Evolutionary conservation across 31 red algal species (phyloP).

Genomic region (Odonthalia washingtoniensis): DNA sequence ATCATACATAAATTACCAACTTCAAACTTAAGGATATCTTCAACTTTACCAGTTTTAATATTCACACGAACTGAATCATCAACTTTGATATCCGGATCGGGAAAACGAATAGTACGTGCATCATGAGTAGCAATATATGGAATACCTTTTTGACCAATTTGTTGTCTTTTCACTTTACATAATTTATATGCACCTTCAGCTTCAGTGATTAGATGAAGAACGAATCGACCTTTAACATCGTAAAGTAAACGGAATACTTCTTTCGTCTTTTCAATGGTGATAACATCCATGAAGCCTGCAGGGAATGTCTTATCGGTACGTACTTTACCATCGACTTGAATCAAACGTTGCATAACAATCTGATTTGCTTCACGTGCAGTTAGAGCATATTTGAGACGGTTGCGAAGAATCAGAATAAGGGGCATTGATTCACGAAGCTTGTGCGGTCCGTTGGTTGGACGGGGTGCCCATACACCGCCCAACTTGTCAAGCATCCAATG

Average conservation of each 20-base stretch:
- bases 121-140: slow-evolving; percentile 97
- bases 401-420: slow-evolving; percentile 92
- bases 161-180: slow-evolving; percentile 91
- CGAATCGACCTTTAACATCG: slow-evolving; percentile 94
- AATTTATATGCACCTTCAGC: slow-evolving; percentile 97
- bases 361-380: slow-evolving; percentile 85
- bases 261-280: slow-evolving; percentile 90
- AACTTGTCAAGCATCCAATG: slow-evolving; percentile 98
- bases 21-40: slow-evolving; percentile 93
- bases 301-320: slow-evolving; percentile 96
- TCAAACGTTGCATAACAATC: slow-evolving; percentile 97
- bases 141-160: slow-evolving; percentile 81
- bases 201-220: slow-evolving; percentile 89
- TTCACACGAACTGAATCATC: slow-evolving; percentile 92
- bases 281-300: slow-evolving; percentile 98
- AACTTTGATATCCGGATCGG: slow-evolving; percentile 87
- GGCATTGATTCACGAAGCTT: slow-evolving; percentile 94
- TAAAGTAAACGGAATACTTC: slow-evolving; percentile 95
- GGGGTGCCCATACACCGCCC: slow-evolving; percentile 93
- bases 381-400: slow-evolving; percentile 96
- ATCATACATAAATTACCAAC: slow-evolving; percentile 96
- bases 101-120: slow-evolving; percentile 90
- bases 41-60: slow-evolving; percentile 92
- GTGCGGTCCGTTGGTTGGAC: slow-evolving; percentile 92
- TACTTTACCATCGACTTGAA: slow-evolving; percentile 96